These are phyloP conservation scores for Trifolium subterraneum DNA, from an alignment of 306 rosid genomes.

Conservation along the genomic window DNA sequence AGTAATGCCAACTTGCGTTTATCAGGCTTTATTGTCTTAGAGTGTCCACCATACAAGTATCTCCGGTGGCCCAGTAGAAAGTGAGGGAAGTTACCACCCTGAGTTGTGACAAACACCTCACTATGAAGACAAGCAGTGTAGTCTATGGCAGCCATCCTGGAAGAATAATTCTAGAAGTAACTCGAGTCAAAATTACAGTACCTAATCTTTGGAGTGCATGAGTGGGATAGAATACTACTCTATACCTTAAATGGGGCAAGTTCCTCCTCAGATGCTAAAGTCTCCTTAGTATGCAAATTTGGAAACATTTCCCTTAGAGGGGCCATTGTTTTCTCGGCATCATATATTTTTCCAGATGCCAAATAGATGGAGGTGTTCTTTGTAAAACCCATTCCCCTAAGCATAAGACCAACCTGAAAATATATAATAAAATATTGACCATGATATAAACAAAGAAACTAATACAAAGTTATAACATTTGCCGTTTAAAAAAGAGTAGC, in stretches of 20 bases:
- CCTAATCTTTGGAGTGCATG: constrained; percentile 9
- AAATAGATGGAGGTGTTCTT: constrained; percentile 80
- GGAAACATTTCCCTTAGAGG: constrained; percentile 93
- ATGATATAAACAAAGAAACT: background rate
- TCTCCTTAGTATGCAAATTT: constrained; percentile 83
- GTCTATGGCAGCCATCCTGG: constrained; percentile 99
- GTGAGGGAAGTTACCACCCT: constrained; percentile 99
- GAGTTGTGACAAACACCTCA: constrained; percentile 98
- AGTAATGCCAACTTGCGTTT: constrained; percentile 87
- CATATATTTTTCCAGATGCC: constrained; percentile 93
- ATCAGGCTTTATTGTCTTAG: constrained; percentile 95
- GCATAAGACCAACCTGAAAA: constrained; percentile 93
- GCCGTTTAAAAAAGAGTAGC: background rate
- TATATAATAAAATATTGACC: constrained; percentile 36
- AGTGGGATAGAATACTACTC: constrained; percentile 34
- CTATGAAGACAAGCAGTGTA: constrained; percentile 98
- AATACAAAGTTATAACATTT: background rate
- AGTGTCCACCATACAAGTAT: constrained; percentile 92
- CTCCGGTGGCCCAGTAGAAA: constrained; percentile 93
- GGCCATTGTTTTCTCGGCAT: constrained; percentile 81
- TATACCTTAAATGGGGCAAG: constrained; percentile 79
- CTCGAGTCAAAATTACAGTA: constrained; percentile 51
- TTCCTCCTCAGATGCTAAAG: constrained; percentile 81
- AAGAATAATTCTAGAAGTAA: constrained; percentile 82
- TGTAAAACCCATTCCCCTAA: constrained; percentile 95